A percentile compares a stretch with the other conserved stretches of the same genome.
Conservation (phyloP, 345 rosid species). For the Viola odorata region DNA sequence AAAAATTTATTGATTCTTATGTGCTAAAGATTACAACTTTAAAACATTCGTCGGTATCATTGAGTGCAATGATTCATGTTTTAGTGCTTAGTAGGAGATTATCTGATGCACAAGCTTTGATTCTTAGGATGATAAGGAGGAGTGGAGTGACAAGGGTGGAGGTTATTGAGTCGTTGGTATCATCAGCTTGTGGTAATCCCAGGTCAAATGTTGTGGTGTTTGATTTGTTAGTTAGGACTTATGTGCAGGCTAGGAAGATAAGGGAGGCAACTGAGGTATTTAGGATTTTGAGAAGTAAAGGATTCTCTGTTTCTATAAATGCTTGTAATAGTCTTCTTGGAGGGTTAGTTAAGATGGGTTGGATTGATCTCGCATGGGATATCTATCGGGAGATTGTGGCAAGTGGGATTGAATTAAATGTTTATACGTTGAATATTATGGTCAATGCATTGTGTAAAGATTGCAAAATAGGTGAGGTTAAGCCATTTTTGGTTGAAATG, state of each 20-base stretch:
- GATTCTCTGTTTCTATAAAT: constrained; percentile 42
- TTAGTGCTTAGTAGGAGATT: constrained; percentile 47
- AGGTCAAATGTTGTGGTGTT: constrained; percentile 39
- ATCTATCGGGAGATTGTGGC: constrained; percentile 30
- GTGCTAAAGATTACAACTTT: constrained; percentile 29
- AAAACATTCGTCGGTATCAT: constrained; percentile 51
- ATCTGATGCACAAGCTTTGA: constrained; percentile 66
- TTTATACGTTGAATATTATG: constrained; percentile 66
- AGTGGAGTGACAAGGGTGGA: constrained; percentile 61
- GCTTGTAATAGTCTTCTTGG: constrained; percentile 69
- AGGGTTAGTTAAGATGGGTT: constrained; percentile 57
- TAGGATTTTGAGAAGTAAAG: constrained; percentile 19
- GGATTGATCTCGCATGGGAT: constrained; percentile 61
- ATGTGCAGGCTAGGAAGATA: constrained; percentile 67
- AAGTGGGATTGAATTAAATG: constrained; percentile 37
- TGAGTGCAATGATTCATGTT: constrained; percentile 62
- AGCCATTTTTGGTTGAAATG: constrained; percentile 38
- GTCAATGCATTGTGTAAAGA: constrained; percentile 86
- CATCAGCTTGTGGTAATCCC: constrained; percentile 22
- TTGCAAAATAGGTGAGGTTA: constrained; percentile 39
- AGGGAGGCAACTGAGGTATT: constrained; percentile 52
- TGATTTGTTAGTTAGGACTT: constrained; percentile 69
- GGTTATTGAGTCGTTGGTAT: constrained; percentile 47
- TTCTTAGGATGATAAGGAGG: constrained; percentile 74
- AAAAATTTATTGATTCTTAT: constrained; percentile 39